Evolutionary conservation across 164 flowering plant species (phyloP).

Genomic region (Macadamia integrifolia): DNA sequence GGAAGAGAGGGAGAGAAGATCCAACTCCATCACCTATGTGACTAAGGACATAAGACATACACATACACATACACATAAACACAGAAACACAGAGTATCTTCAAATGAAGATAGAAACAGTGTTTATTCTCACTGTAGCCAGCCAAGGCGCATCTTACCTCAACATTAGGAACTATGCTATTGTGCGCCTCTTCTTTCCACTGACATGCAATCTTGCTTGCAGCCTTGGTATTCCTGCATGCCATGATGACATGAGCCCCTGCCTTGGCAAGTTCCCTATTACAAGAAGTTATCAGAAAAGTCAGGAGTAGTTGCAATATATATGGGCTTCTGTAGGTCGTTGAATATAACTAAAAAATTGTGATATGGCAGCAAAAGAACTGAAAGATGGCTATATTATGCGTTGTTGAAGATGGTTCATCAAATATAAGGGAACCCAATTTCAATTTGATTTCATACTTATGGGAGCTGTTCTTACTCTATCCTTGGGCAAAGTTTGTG

Average conservation of each 20-base stretch:
- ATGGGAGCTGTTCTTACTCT: not conserved
- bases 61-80: not conserved
- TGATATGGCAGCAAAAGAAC: not conserved
- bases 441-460: not conserved
- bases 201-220: conserved; percentile 36
- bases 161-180: conserved; percentile 8
- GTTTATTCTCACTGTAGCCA: too few species aligned
- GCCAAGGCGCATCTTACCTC: conserved; percentile 15
- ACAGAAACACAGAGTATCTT: not conserved
- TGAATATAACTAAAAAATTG: too few species aligned
- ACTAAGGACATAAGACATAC: not conserved
- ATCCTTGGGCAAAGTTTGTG: not conserved
- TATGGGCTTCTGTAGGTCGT: not conserved
- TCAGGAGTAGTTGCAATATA: not conserved
- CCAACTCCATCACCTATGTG: conserved; percentile 31
- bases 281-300: not conserved
- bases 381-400: not conserved
- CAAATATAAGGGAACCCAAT: not conserved
- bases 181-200: conserved; percentile 21
- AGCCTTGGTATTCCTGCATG: conserved; percentile 66
- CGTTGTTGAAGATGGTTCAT: not conserved
- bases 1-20: conserved; percentile 29
- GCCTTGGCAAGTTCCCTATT: conserved; percentile 70
- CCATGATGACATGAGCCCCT: conserved; percentile 84
- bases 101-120: too few species aligned